Conservation (phyloP, 2,329 filamentous ascomycete species). For the Ustulina deusta region DNA sequence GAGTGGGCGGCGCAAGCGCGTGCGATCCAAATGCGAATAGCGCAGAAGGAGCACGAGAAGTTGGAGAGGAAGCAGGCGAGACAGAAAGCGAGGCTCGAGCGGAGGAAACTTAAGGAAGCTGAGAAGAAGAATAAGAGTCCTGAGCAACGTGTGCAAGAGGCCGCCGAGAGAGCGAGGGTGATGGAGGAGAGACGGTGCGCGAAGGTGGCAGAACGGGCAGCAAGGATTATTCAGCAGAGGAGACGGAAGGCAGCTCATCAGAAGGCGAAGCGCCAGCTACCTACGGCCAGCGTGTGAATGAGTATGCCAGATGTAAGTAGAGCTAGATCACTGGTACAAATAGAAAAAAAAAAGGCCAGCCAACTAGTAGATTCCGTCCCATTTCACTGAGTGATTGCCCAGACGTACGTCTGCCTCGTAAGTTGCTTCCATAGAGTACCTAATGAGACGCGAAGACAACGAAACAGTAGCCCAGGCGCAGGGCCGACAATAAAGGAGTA, state of each 20-base stretch:
- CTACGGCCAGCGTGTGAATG: slow-evolving; percentile 1
- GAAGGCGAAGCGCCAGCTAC: not conserved
- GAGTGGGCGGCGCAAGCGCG: not conserved
- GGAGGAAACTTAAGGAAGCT: not conserved
- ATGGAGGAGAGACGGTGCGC: not conserved
- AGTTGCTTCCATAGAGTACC: slow-evolving; percentile 7
- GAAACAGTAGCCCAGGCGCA: not conserved
- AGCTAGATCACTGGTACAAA: not conserved
- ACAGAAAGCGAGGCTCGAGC: not conserved
- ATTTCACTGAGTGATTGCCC: not conserved
- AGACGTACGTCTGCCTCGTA: slow-evolving; percentile 1
- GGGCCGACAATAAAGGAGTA: slow-evolving; percentile 4
- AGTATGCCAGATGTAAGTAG: not conserved
- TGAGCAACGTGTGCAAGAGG: slow-evolving; percentile 2
- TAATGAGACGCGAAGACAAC: not conserved
- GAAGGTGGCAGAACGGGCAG: not conserved
- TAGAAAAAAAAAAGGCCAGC: slow-evolving; percentile 1
- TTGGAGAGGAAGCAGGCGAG: not conserved
- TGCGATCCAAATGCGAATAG: not conserved
- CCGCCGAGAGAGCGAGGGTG: not conserved
- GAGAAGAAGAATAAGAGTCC: not conserved
- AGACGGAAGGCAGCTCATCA: not conserved
- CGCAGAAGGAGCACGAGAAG: not conserved
- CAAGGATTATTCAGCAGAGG: not conserved
- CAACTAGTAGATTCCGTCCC: slow-evolving; percentile 2